Percentiles rank a stretch among this genome's conserved stretches.
Evolutionary conservation across 495 filamentous ascomycete genomes (phyloP).

Genomic region (Articulospora tetracladia): DNA sequence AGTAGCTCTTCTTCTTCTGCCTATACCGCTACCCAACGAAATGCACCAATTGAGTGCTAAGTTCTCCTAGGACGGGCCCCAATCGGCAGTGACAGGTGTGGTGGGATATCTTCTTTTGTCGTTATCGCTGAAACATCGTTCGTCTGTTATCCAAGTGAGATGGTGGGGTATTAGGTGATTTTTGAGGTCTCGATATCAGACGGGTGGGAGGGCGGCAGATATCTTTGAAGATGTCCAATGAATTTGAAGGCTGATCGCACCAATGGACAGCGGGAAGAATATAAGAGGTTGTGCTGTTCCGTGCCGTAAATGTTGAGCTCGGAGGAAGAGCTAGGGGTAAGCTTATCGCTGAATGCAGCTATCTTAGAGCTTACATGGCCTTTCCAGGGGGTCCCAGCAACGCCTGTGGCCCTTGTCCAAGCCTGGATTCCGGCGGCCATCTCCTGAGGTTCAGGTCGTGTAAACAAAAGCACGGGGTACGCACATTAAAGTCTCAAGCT

Average conservation of each 20-base stretch:
- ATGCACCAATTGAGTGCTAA: slow-evolving; percentile 1
- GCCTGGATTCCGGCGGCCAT: background rate
- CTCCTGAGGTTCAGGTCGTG: too few species aligned
- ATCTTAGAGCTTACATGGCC: background rate
- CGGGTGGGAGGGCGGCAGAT: background rate
- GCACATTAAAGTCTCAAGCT: background rate
- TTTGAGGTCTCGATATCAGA: background rate
- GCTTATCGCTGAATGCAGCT: background rate
- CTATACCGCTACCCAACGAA: background rate
- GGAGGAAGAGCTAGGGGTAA: background rate
- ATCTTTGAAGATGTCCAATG: background rate
- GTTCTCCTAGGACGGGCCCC: background rate
- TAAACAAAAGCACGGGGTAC: background rate
- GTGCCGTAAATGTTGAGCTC: background rate
- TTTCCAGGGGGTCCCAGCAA: background rate
- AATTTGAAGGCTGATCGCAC: background rate
- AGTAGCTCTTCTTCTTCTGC: background rate
- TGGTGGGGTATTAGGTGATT: background rate
- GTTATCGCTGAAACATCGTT: slow-evolving; percentile 8
- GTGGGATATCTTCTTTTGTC: background rate
- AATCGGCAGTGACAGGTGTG: background rate
- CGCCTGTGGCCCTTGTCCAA: background rate
- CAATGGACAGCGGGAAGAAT: background rate
- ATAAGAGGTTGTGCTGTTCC: background rate
- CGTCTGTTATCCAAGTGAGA: background rate